A percentile compares a stretch with the other conserved stretches of the same genome.
Conservation (phyloP, 2,329 filamentous ascomycete genomes). For the Phyllosticta ampelicida region DNA sequence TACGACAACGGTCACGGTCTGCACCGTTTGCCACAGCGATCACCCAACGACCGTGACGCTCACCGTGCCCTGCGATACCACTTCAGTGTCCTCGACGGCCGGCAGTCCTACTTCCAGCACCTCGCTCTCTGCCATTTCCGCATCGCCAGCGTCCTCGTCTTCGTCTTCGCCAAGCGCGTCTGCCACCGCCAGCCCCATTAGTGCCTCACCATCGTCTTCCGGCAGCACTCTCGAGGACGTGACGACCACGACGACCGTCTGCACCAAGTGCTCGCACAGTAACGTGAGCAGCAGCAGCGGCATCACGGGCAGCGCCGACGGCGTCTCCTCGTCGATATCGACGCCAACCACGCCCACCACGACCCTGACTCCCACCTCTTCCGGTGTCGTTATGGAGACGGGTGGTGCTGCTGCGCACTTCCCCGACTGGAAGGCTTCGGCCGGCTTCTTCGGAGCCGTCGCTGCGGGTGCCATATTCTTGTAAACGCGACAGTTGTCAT, state of each 20-base stretch:
- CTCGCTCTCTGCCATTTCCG: not conserved
- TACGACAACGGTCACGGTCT: conserved; percentile 15
- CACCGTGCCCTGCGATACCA: conserved; percentile 12
- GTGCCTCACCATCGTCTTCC: not conserved
- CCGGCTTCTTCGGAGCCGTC: not conserved
- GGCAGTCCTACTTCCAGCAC: not conserved
- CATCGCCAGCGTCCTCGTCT: not conserved
- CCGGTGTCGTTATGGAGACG: not conserved
- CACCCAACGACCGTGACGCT: conserved; percentile 12
- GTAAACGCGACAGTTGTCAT: not conserved
- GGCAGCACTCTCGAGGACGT: not conserved
- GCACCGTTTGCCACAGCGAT: conserved; percentile 9
- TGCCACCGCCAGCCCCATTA: not conserved
- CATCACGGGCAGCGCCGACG: not conserved
- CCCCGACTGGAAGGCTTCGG: not conserved
- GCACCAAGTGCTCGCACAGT: not conserved
- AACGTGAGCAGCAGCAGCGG: not conserved
- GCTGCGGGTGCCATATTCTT: not conserved
- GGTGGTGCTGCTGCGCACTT: not conserved
- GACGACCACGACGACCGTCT: not conserved
- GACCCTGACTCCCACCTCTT: not conserved
- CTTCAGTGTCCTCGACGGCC: not conserved
- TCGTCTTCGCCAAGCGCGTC: not conserved
- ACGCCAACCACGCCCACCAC: not conserved
- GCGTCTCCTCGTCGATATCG: not conserved